Evolutionary conservation across 2,329 filamentous ascomycete species (phyloP).

Genomic region (Xylogone sp.): DNA sequence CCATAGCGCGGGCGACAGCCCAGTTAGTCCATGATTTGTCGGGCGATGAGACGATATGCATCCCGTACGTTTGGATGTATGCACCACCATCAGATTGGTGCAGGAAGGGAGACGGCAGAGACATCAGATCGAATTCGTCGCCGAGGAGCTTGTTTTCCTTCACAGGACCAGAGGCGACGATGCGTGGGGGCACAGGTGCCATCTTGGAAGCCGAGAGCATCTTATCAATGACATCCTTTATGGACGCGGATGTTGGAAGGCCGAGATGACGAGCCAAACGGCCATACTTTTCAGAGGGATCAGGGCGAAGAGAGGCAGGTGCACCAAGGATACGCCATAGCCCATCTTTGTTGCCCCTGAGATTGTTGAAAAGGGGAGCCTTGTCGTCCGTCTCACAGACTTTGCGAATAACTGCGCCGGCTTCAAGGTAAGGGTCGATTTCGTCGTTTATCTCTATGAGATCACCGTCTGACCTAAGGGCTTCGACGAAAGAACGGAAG

Average conservation of each 20-base stretch:
- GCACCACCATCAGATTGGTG: constrained; percentile 44
- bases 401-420: constrained; percentile 41
- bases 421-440: constrained; percentile 42
- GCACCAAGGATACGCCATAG: constrained; percentile 45
- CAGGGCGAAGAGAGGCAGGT: constrained; percentile 33
- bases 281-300: constrained; percentile 31
- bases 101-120: constrained; percentile 37
- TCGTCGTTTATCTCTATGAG: constrained; percentile 40
- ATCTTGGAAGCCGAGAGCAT: constrained; percentile 33
- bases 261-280: constrained; percentile 39
- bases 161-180: constrained; percentile 35
- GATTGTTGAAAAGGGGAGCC: constrained; percentile 48
- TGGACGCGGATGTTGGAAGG: constrained; percentile 33
- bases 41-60: constrained; percentile 42
- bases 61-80: constrained; percentile 47
- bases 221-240: constrained; percentile 37
- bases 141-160: constrained; percentile 37
- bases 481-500: constrained; percentile 43
- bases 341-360: constrained; percentile 41
- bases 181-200: constrained; percentile 28
- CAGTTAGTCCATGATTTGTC: constrained; percentile 44
- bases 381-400: constrained; percentile 42
- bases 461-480: constrained; percentile 37
- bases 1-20: constrained; percentile 43
- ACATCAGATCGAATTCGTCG: constrained; percentile 38